These are phyloP conservation scores for Candida alai DNA, from an alignment of 805 yeast genomes.

Conservation along the genomic window DNA sequence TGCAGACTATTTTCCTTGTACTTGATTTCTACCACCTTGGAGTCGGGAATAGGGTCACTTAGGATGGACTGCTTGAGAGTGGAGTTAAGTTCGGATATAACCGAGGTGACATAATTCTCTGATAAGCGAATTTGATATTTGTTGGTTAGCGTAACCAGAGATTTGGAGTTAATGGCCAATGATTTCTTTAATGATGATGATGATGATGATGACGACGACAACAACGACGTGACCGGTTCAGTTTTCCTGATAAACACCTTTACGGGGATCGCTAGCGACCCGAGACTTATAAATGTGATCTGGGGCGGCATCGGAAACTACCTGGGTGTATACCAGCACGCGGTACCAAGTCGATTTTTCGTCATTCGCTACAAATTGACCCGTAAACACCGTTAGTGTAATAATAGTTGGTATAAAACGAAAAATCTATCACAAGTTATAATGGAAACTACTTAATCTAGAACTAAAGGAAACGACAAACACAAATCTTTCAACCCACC, in stretches of 20 bases:
- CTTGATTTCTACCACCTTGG: background rate
- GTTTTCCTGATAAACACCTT: constrained; percentile 11
- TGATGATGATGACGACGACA: constrained; percentile 1
- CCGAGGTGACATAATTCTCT: constrained; percentile 8
- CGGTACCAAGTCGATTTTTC: no score
- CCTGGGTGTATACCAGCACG: no score
- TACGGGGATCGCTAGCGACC: constrained; percentile 8
- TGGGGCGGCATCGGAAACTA: constrained; percentile 13
- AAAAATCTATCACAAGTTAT: no score
- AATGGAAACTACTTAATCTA: no score
- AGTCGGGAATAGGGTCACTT: constrained; percentile 3
- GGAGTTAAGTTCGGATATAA: constrained; percentile 4
- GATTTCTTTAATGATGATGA: constrained; percentile 1
- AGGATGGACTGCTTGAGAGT: constrained; percentile 1
- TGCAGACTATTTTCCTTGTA: background rate
- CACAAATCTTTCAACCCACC: no score
- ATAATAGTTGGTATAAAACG: no score
- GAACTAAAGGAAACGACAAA: no score
- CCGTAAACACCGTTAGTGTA: no score
- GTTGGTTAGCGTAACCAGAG: constrained; percentile 11
- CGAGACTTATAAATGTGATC: constrained; percentile 10
- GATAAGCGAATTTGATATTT: constrained; percentile 11
- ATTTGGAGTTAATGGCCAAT: constrained; percentile 11
- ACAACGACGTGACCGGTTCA: background rate
- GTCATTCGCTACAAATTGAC: no score